phyloP scores from a whole-genome alignment of 164 flowering plant species.

The Sedum album region DNA sequence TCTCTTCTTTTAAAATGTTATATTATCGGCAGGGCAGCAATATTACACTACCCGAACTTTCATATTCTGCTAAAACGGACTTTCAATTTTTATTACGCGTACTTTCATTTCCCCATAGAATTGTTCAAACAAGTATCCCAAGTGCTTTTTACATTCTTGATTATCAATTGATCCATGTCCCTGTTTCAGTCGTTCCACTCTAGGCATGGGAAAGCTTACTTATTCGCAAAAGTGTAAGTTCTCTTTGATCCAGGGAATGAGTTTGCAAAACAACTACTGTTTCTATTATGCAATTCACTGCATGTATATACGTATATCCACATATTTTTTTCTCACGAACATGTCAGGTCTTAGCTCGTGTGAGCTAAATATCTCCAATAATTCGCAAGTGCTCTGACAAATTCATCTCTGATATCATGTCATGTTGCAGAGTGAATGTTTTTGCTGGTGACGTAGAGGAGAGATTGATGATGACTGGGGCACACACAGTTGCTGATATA shows the following conservation, averaged over 20 bases:
- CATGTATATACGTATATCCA: neutral
- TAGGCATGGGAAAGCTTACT: slow-evolving; percentile 71
- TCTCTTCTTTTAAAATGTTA: no score
- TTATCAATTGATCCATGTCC: slow-evolving; percentile 13
- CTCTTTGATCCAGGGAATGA: neutral
- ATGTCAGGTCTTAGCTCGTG: neutral
- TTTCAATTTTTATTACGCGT: no score
- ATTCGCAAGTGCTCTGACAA: neutral
- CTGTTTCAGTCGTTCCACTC: slow-evolving; percentile 49
- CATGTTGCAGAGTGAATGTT: slow-evolving; percentile 31
- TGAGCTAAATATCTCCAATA: neutral
- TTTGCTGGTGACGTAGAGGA: slow-evolving; percentile 33
- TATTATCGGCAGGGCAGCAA: no score
- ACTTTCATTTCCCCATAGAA: no score
- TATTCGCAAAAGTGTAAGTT: slow-evolving; percentile 70
- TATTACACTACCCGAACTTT: no score
- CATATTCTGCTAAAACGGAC: no score
- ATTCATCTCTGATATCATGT: neutral
- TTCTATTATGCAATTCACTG: neutral
- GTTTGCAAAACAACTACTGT: slow-evolving; percentile 14
- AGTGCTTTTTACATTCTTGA: neutral
- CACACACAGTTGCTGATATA: slow-evolving; percentile 45
- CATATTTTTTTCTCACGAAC: neutral
- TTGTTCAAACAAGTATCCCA: neutral
- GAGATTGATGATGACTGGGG: slow-evolving; percentile 41